Base-by-base conservation (phyloP, 1,139 yeast genomes). In the Pichia sp. region DNA sequence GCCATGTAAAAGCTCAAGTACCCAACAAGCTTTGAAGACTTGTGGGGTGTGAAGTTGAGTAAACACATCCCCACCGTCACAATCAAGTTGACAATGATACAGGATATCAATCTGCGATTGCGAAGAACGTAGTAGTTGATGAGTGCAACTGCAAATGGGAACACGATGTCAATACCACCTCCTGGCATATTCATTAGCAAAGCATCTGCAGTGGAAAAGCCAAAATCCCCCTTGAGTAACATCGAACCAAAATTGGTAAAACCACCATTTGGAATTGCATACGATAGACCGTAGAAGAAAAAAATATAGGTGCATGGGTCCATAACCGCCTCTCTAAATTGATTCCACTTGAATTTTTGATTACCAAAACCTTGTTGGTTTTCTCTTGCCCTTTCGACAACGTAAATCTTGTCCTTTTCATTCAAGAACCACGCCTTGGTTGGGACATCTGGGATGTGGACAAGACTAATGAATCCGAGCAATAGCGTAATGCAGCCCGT, bases 371-470 rank as follows among this genome's bases (percentile, higher is more conserved):
- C 78, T 59, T 72, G 75, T 55, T 71, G 71, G 56, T 73, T 74
- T 4, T 58, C 53, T 45, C 60, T 63, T 17, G 64, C 53, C 60
- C 75, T 68, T 58, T 73, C 73, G 10, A 70, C 65, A 12, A 66
- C 72, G 47, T 67, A 56, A 14, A 53, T 49, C 53, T 71, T 72
- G 47, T 74, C 76, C 12, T 64, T 62, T 4, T 66, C 67, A 46
- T 61, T 61, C 42, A 73, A 66, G 63, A 70, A 76, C 73, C 77
- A 74, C 8, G 81, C 80, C 29, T 69, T 67, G 6, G 76, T 66
- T 9, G 83, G 83, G 50, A 70, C 67, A 61, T 79, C 81, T 6
- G 87, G 86, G 51, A 80, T 68, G 62, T 55, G 56, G 14, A 53
- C 1, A 3, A 42, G 17, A 40, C 78, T 68, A 6, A 71, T 49